Evolutionary conservation across 1,284 basidiomycete genomes (phyloP).

Genomic region (Wolfiporia cocos): DNA sequence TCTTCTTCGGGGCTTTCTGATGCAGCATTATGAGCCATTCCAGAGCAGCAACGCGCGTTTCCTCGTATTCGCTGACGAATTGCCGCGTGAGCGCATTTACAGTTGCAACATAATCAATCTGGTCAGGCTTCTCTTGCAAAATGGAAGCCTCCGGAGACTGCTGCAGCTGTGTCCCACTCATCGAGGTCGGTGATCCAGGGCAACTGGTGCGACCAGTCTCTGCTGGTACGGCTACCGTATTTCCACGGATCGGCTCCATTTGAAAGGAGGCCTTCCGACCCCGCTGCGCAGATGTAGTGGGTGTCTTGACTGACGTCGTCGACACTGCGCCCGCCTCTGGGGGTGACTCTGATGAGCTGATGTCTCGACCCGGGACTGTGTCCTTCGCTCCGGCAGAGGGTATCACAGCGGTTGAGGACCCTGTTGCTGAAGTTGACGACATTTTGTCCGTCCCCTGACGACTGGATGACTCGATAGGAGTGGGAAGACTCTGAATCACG

Average conservation of each 20-base stretch:
- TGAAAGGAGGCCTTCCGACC: conserved; percentile 23
- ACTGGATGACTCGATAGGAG: conserved; percentile 46
- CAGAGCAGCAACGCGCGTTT: conserved; percentile 91
- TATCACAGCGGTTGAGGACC: conserved; percentile 34
- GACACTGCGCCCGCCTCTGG: conserved; percentile 10
- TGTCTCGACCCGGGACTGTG: conserved; percentile 30
- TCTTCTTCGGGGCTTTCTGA: conserved; percentile 96
- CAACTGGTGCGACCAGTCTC: conserved; percentile 22
- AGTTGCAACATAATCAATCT: conserved; percentile 89
- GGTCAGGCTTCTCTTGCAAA: conserved; percentile 51
- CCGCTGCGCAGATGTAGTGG: conserved; percentile 17
- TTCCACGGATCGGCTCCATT: conserved; percentile 9
- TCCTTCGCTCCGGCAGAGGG: conserved; percentile 38
- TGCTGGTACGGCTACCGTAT: conserved; percentile 5
- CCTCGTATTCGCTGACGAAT: conserved; percentile 94
- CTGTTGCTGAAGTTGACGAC: conserved; percentile 30
- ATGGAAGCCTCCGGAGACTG: conserved; percentile 30
- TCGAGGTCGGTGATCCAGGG: conserved; percentile 28
- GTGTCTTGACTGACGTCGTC: conserved; percentile 10
- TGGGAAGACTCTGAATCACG: conserved; percentile 83
- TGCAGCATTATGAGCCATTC: conserved; percentile 99
- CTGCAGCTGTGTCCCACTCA: conserved; percentile 24
- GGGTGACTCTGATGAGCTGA: conserved; percentile 37
- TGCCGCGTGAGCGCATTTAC: conserved; percentile 92
- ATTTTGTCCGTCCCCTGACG: conserved; percentile 31